Evolutionary conservation across 768 basidiomycete genomes (phyloP), one percentile per base, ranked within the genome.

Genomic region (Russula griseocarnosa): DNA sequence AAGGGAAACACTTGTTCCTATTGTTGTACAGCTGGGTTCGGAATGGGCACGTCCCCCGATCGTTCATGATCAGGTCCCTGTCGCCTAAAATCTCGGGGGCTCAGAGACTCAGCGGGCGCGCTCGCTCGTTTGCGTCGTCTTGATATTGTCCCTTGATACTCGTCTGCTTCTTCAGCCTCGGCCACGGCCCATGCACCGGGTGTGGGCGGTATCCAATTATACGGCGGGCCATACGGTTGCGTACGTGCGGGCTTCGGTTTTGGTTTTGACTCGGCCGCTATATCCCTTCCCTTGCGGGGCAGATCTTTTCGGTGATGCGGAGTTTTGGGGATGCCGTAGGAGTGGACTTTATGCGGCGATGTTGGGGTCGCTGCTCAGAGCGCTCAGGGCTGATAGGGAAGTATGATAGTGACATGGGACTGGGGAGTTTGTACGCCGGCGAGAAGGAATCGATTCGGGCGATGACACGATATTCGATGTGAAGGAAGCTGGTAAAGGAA

Each of bases 211-310:
- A 42, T 55, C 62, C 62, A 63, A 10, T 67, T 67, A 50, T 69
- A 69, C 18, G 67, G 67, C 0, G 66, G 62, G 18, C 66, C 67
- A 28, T 69, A 69, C 30, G 67, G 67, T 58, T 69, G 67, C 1
- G 67, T 69, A 28, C 67, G 67, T 14, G 67, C 57, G 14, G 67
- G 61, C 28, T 52, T 61, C 18, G 65, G 63, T 24, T 50, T 61
- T 7, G 55, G 63, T n/a, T 51, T 56, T 8, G 55, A 32, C 14
- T 59, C 58, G 18, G 16, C 53, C 14, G 16, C 14, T 0, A 36
- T 65, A 10, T 55, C 63, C 50, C 51, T 65, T 30, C 61, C 63
- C 28, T 52, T 65, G 22, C 63, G 63, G 8, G 9, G 32, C 54
- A 65, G 4, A 65, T 28, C 59, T 46, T 65, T 30, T 61, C 63